Conservation (phyloP, 2,329 filamentous ascomycete species). For the Macrophomina phaseolina region DNA sequence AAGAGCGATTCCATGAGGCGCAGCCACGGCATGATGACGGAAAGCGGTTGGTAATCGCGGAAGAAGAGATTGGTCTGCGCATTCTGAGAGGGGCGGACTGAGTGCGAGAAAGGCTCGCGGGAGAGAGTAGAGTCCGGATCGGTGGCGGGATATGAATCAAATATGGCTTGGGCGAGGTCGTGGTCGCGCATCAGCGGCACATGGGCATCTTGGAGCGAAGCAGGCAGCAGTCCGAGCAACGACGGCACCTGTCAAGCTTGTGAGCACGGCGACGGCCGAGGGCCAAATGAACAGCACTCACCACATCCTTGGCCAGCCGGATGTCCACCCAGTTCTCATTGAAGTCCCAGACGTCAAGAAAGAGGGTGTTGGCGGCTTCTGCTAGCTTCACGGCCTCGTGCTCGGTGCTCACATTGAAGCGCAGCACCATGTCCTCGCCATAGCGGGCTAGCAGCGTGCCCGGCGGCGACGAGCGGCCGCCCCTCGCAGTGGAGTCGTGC, state of each 20-base stretch:
- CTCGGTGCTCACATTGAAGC: constrained; percentile 77
- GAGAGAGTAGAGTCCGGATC: constrained; percentile 39
- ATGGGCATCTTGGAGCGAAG: constrained; percentile 73
- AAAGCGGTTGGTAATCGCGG: constrained; percentile 85
- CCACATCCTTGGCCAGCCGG: constrained; percentile 74
- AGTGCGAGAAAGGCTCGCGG: constrained; percentile 35
- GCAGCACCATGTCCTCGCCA: constrained; percentile 81
- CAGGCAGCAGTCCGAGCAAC: constrained; percentile 77
- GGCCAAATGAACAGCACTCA: constrained; percentile 50
- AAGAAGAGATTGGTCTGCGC: constrained; percentile 75
- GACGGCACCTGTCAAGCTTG: constrained; percentile 61
- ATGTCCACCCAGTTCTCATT: constrained; percentile 84
- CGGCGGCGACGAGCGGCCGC: constrained; percentile 29
- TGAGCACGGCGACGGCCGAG: constrained; percentile 6
- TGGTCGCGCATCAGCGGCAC: constrained; percentile 77
- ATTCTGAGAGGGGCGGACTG: constrained; percentile 38
- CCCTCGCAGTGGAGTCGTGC: constrained; percentile 2
- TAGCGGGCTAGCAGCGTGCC: constrained; percentile 59
- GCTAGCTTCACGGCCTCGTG: constrained; percentile 73
- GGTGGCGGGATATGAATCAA: constrained; percentile 71
- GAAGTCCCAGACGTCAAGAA: constrained; percentile 91
- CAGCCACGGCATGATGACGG: constrained; percentile 91
- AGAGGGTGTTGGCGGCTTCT: constrained; percentile 74
- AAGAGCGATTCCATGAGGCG: constrained; percentile 88
- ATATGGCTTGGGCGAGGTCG: constrained; percentile 73